These are phyloP conservation scores for Zygosaccharomyces bailii DNA, from an alignment of 805 yeast species.

Conservation along the genomic window DNA sequence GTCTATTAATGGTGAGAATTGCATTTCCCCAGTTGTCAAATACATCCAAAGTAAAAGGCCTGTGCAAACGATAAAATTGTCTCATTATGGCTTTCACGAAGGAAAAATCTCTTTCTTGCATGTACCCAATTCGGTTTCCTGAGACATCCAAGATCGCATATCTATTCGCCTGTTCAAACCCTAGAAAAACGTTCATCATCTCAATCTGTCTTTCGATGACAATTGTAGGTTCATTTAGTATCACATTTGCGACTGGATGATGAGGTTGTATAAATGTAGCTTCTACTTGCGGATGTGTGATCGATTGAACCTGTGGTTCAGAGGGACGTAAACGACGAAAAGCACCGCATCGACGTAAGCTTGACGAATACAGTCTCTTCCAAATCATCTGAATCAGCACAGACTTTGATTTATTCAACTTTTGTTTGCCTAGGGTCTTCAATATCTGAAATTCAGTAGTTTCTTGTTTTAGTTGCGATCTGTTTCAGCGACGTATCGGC, in stretches of 20 bases:
- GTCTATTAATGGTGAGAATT: slow-evolving; percentile 67
- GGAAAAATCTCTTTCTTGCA: slow-evolving; percentile 79
- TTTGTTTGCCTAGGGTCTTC: too few relatives aligned
- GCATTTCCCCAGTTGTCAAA: slow-evolving; percentile 61
- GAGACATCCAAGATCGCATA: slow-evolving; percentile 68
- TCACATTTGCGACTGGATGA: slow-evolving; percentile 54
- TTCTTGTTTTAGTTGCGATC: too few relatives aligned
- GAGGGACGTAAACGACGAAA: slow-evolving; percentile 11
- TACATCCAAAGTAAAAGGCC: slow-evolving; percentile 78
- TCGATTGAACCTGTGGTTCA: neutral
- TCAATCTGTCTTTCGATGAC: slow-evolving; percentile 88
- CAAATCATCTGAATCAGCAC: neutral
- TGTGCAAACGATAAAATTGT: slow-evolving; percentile 77
- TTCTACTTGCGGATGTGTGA: slow-evolving; percentile 8
- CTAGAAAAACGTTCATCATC: slow-evolving; percentile 78
- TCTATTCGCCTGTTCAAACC: slow-evolving; percentile 87
- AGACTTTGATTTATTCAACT: neutral
- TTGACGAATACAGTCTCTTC: slow-evolving; percentile 16
- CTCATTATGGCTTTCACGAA: slow-evolving; percentile 66
- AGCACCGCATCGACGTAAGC: slow-evolving; percentile 13
- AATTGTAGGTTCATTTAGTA: slow-evolving; percentile 75
- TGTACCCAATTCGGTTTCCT: slow-evolving; percentile 74
- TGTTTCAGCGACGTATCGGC: too few relatives aligned
- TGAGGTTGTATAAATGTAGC: slow-evolving; percentile 41
- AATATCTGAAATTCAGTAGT: too few relatives aligned